These are phyloP conservation scores for Paecilomyces sp. DNA, from an alignment of 2,329 filamentous ascomycete genomes.

Conservation along the genomic window DNA sequence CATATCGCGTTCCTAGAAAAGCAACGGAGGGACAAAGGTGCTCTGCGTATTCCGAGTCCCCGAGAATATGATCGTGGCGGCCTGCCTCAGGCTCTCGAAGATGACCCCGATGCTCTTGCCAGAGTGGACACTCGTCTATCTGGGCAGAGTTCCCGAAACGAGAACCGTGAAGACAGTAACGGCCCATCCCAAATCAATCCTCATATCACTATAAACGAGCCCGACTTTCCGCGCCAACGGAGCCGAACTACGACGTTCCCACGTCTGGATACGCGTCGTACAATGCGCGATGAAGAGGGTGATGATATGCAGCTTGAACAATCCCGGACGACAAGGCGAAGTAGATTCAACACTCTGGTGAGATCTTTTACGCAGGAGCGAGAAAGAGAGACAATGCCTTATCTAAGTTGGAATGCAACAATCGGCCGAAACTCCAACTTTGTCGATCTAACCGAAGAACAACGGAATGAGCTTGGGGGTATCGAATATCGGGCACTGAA, in stretches of 20 bases:
- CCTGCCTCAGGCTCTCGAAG: constrained; percentile 55
- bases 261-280: constrained; percentile 30
- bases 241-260: constrained; percentile 31
- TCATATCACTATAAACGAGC: constrained; percentile 43
- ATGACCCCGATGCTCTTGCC: constrained; percentile 30
- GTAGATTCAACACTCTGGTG: constrained; percentile 25
- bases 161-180: constrained; percentile 14
- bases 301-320: constrained; percentile 17
- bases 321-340: constrained; percentile 15
- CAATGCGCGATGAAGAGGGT: constrained; percentile 23
- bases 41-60: constrained; percentile 84
- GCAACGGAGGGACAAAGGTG: constrained; percentile 67
- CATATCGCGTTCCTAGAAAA: constrained; percentile 84
- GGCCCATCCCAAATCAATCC: constrained; percentile 22
- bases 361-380: constrained; percentile 30
- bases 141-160: constrained; percentile 9
- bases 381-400: constrained; percentile 60
- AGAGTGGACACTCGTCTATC: constrained; percentile 17
- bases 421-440: constrained; percentile 91
- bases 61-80: constrained; percentile 81
- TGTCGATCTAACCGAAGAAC: constrained; percentile 76
- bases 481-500: constrained; percentile 94
- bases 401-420: constrained; percentile 90
- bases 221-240: background rate
- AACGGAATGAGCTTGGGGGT: constrained; percentile 89